Percentiles rank a stretch among this genome's conserved stretches.
These are phyloP conservation scores for Apium graveolens DNA, from an alignment of 129 eudicot species.

Conservation along the genomic window DNA sequence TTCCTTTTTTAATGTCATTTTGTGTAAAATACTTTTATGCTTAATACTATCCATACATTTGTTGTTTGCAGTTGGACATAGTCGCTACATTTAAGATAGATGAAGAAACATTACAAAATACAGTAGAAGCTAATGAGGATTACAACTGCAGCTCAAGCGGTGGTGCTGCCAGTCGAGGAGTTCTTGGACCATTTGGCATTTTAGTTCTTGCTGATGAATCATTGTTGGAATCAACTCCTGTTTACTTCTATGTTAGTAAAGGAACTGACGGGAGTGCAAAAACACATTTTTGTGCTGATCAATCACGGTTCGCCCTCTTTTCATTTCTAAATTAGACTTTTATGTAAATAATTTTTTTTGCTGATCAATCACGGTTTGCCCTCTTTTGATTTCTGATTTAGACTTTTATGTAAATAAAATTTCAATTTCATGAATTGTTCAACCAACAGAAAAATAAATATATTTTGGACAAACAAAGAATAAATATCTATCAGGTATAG, in stretches of 20 bases:
- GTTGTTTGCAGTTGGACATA: slow-evolving; percentile 59
- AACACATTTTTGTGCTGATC: slow-evolving; percentile 70
- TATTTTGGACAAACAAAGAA: not conserved
- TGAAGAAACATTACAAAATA: not conserved
- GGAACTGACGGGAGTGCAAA: slow-evolving; percentile 43
- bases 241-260: slow-evolving; percentile 68
- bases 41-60: not conserved
- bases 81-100: slow-evolving; percentile 57
- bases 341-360: too few relatives aligned
- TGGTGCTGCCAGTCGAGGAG: slow-evolving; percentile 35
- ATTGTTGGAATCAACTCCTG: slow-evolving; percentile 58
- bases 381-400: too few relatives aligned
- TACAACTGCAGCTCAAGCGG: slow-evolving; percentile 47
- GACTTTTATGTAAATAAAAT: not conserved
- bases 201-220: not conserved
- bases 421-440: not conserved
- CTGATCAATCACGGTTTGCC: too few relatives aligned
- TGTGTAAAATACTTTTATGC: not conserved
- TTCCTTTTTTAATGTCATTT: not conserved
- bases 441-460: not conserved
- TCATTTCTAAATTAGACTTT: not conserved
- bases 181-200: slow-evolving; percentile 7
- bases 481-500: not conserved
- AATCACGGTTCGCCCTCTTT: slow-evolving; percentile 36
- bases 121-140: slow-evolving; percentile 25